These are phyloP conservation scores for Solanum clarkiae DNA, from an alignment of 257 asterid genomes.

Conservation along the genomic window DNA sequence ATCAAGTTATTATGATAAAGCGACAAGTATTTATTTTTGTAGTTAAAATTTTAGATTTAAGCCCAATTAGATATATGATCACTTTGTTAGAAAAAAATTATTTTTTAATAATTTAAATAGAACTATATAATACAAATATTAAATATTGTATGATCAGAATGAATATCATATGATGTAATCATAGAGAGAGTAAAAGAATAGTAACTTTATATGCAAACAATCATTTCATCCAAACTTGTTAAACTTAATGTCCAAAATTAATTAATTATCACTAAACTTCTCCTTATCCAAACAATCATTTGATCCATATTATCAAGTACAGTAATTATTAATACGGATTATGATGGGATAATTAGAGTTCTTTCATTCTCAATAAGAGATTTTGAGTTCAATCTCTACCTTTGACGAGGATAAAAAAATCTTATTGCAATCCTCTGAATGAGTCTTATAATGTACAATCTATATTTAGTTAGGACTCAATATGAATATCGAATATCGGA, in stretches of 20 bases:
- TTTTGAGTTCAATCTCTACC: rapidly evolving
- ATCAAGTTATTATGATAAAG: neutral
- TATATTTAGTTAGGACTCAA: rapidly evolving
- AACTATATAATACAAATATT: no score
- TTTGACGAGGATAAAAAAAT: no score
- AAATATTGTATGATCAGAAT: no score
- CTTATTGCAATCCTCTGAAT: no score
- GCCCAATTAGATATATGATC: neutral
- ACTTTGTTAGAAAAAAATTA: neutral
- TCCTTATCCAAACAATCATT: neutral
- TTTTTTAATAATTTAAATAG: no score
- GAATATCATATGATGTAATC: neutral
- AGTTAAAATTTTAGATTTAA: neutral
- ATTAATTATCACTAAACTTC: neutral
- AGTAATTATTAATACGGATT: neutral
- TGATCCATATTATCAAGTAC: neutral
- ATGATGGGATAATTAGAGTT: neutral
- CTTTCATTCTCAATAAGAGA: neutral
- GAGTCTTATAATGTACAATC: neutral
- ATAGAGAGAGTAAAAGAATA: neutral
- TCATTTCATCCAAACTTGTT: neutral
- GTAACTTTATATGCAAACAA: neutral
- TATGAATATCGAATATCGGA: neutral
- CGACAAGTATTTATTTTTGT: neutral
- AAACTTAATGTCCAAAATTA: neutral